Evolutionary conservation across 225 moss, liverwort and hornwort species (phyloP), one percentile per base, ranked within the genome.

Genomic region (Pseudoscleropodium purum): DNA sequence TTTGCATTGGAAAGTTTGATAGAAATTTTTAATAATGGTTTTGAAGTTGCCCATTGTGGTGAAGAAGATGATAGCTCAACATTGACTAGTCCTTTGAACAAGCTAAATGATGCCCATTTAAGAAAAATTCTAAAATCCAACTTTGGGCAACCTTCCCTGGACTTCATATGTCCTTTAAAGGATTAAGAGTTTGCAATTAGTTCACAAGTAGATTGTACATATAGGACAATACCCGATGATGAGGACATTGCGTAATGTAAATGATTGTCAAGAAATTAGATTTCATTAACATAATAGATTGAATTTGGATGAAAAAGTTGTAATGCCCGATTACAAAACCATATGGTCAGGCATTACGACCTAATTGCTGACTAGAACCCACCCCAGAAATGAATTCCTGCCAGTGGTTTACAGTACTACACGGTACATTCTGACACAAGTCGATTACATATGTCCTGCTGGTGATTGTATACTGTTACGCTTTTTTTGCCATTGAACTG

Each of bases 131-230:
- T 37, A 1, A 68, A 68, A 68, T 37, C 12, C 68, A 68, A 68
- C 7, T 37, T 37, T 37, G n/a, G 24, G 0, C 4, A 39, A 4
- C 13, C 24, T 2, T 69, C 1, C 4, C 1, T 6, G 4, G 11
- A 67, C 67, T 37, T 68, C 68, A 23, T 12, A 69, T 69, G 23
- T n/a, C 7, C 23, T n/a, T 13, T 66, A 6, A 6, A 69, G 6
- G 15, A 15, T 14, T 72, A 3, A 17, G 54, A 54, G 18, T 54
- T 54, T 54, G 54, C 18, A 17, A 54, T 54, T 6, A 18, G 6
- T 54, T 54, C 54, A 54, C 54, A 54, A 54, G 54, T 18, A 54
- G 18, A 54, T 54, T 54, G 5, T 54, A 54, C 6, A 18, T 54
- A 18, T 17, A 54, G 17, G 54, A 6, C 54, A 54, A 54, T 54